phyloP scores from a whole-genome alignment of 2,329 filamentous ascomycete species.

The Microdochium trichocladiopsis region DNA sequence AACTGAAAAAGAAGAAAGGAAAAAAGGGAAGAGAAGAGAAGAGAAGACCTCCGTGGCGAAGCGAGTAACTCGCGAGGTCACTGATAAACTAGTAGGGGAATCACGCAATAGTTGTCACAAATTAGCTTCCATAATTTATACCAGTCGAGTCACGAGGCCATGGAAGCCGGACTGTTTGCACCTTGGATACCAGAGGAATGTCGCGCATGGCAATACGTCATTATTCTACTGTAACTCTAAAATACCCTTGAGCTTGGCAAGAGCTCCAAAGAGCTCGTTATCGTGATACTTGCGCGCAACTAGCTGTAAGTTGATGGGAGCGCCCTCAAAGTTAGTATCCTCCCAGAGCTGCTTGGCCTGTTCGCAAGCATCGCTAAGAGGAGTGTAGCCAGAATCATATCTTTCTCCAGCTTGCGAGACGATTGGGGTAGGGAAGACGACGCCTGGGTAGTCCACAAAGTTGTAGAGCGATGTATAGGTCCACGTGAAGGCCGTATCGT shows the following conservation, averaged over 20 bases:
- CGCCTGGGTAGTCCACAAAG: constrained; percentile 27
- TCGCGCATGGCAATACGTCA: no score
- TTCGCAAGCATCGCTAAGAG: constrained; percentile 20
- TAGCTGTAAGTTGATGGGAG: constrained; percentile 24
- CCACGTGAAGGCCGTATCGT: constrained; percentile 28
- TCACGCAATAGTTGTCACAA: no score
- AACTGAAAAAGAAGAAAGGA: no score
- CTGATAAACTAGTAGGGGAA: no score
- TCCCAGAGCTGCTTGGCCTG: constrained; percentile 24
- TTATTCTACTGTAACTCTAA: background rate
- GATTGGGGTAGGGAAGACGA: constrained; percentile 24
- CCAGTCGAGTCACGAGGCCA: no score
- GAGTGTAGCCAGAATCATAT: constrained; percentile 17
- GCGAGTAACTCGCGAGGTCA: no score
- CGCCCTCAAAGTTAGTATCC: constrained; percentile 21
- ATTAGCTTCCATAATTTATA: no score
- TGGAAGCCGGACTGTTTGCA: no score
- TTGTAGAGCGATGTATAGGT: constrained; percentile 30
- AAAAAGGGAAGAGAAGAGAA: no score
- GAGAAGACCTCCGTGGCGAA: no score
- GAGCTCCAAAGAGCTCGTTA: constrained; percentile 22
- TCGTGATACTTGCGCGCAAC: constrained; percentile 25
- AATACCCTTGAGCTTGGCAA: constrained; percentile 12
- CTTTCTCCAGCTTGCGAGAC: constrained; percentile 11
- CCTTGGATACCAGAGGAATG: no score